Evolutionary conservation across 768 basidiomycete species (phyloP), one percentile per base, ranked within the genome.

Genomic region (Kwoniella dendrophila): DNA sequence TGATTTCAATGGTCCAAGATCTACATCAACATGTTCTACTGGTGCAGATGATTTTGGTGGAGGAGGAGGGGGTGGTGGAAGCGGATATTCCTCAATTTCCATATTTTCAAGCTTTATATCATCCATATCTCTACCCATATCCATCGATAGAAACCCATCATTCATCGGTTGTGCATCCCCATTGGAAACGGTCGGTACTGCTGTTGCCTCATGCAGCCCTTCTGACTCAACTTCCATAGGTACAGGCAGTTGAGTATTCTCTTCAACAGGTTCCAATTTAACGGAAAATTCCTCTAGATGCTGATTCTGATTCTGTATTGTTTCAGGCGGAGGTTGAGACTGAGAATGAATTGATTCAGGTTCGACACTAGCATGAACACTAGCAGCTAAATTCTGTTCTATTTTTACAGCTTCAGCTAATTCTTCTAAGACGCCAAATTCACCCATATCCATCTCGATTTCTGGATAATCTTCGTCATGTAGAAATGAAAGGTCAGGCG

Each of bases 1-100:
- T 65, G 91, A 94, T 85, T 97, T 97, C 49, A 97, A 85, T 3
- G 92, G 89, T 7, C 96, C 96, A 8, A 99, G 87, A 81, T 99
- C 96, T 32, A 84, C 81, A 58, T 84, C 82, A 52, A 81, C 79
- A 30, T 75, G 74, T 53, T 72, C 65, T 16, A 68, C 56, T 8
- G 66, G 53, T 18, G 59, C 69, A 34, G 63, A 56, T 2, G 57
- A 47, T 32, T 61, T 66, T 26, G 26, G 34, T 16, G 68, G 64
- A 7, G 74, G 69, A 6, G 69, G 74, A 6, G 74, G 74, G 11
- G 70, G 73, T 1, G 68, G 64, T 8, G 65, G 65, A 16, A 48
- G 64, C 11, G 52, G 59, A 24, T 50, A 48, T 18, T 49, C 11
- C 18, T 43, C 50, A 20, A n/a, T n/a, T n/a, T 53, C 53, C n/a